Evolutionary conservation across 176 grass and related monocot genomes (phyloP), one percentile per base, ranked within the genome.

Genomic region (Thalia dealbata): DNA sequence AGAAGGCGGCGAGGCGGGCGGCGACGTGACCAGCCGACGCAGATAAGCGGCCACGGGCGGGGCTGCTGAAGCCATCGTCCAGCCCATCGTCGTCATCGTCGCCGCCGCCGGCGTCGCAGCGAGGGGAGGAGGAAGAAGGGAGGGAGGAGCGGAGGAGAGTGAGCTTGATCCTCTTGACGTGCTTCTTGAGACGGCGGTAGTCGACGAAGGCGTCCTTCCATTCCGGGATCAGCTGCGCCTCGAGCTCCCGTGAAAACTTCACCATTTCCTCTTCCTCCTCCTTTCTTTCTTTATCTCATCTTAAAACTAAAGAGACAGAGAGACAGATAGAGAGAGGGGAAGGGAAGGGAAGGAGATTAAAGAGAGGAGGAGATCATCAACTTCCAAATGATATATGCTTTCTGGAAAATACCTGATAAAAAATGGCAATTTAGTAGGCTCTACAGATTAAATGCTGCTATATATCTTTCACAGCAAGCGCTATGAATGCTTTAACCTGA

Each of bases 241-340:
- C 87, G 54, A 86, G 84, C 87, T 96, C 93, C 83, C 87, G 71
- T 56, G 89, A 96, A 84, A 96, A 96, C 78, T 99, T 99, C 85
- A 99, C 89, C 89, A 92, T 92, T 77, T 35, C 32, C 32, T 38
- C 32, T 38, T 38, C 32, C 32, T n/a, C n/a, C n/a, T n/a, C n/a
- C n/a, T n/a, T n/a, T n/a, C n/a, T n/a, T 38, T 38, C 32, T 38
- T 38, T 38, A 38, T 38, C 32, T 38, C 32, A 38, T 38, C 32
- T 38, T 4, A 4, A 38, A 38, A 38, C 4, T 2, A 38, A 38
- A 38, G 3, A 38, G 3, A 38, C 1, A 38, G 32, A 38, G 32
- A 38, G 32, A 38, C 32, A 38, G 3, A 38, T 2, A 38, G 32
- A 38, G 32, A 38, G 32, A 38, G 32, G 4, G 32, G 32, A 38